A percentile compares a stretch with the other conserved stretches of the same genome.
Conservation (phyloP, 2,329 filamentous ascomycete species). For the Exserohilum rostratum region DNA sequence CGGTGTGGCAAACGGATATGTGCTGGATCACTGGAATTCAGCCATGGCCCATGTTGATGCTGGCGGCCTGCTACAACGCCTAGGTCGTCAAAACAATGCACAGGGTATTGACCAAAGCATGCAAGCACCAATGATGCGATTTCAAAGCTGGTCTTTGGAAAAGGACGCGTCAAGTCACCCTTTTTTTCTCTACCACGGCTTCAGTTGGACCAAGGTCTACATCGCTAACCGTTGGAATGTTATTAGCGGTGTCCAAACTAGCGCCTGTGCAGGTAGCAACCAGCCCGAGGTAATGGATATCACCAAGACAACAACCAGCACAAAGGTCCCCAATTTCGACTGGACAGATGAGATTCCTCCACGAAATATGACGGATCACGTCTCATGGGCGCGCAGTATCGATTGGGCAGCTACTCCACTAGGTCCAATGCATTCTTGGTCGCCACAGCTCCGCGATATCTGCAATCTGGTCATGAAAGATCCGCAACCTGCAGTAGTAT, state of each 20-base stretch:
- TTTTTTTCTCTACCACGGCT: constrained; percentile 9
- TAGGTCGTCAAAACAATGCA: constrained; percentile 7
- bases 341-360: constrained; percentile 26
- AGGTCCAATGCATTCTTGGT: constrained; percentile 75
- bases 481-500: constrained; percentile 63
- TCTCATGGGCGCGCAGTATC: constrained; percentile 56
- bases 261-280: neutral
- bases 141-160: constrained; percentile 24
- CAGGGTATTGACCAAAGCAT: neutral
- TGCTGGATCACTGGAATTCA: constrained; percentile 27
- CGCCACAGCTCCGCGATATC: constrained; percentile 71
- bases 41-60: constrained; percentile 23
- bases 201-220: constrained; percentile 22
- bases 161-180: neutral
- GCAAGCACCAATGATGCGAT: constrained; percentile 8
- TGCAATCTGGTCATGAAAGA: constrained; percentile 74
- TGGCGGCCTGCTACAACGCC: constrained; percentile 11
- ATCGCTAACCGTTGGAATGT: constrained; percentile 30
- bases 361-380: constrained; percentile 13
- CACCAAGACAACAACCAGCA: constrained; percentile 3
- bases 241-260: constrained; percentile 17
- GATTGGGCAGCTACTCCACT: constrained; percentile 75
- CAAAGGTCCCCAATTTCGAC: constrained; percentile 16
- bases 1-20: neutral
- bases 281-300: neutral